Evolutionary conservation across 352 stramenopile genomes (phyloP).

Genomic region (Globisporangium acanthophoron): DNA sequence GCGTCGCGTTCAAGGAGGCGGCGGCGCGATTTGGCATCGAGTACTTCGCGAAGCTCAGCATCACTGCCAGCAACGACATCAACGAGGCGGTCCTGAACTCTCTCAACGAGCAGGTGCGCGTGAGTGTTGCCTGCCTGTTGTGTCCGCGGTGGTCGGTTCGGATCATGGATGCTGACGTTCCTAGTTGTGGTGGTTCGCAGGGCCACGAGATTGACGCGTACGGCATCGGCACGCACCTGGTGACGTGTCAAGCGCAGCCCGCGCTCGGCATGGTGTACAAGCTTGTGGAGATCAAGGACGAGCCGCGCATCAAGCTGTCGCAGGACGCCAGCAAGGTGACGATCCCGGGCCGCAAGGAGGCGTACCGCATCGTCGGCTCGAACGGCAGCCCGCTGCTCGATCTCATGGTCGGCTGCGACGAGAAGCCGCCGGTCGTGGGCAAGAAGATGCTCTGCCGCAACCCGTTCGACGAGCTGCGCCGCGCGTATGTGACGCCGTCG

Average conservation of each 20-base stretch:
- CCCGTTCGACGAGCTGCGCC: constrained; percentile 94
- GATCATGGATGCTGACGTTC: background rate
- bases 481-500: constrained; percentile 91
- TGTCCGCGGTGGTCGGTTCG: background rate
- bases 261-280: constrained; percentile 99
- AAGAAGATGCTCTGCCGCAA: constrained; percentile 93
- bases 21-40: constrained; percentile 55
- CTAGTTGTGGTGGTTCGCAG: constrained; percentile 11
- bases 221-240: constrained; percentile 93
- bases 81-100: constrained; percentile 96
- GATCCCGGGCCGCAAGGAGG: constrained; percentile 87
- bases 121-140: constrained; percentile 8
- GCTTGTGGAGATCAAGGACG: constrained; percentile 95
- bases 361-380: constrained; percentile 87
- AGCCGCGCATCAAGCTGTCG: constrained; percentile 97
- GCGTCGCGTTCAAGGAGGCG: constrained; percentile 49
- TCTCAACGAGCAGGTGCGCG: constrained; percentile 87
- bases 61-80: constrained; percentile 99
- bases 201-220: constrained; percentile 95
- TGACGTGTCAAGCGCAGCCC: constrained; percentile 98
- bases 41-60: constrained; percentile 83
- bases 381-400: constrained; percentile 89
- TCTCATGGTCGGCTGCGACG: constrained; percentile 85
- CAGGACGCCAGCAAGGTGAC: constrained; percentile 96
- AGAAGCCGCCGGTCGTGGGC: constrained; percentile 74